Conservation (phyloP, 768 basidiomycete species). For the Porpolomopsis calyptriformis region DNA sequence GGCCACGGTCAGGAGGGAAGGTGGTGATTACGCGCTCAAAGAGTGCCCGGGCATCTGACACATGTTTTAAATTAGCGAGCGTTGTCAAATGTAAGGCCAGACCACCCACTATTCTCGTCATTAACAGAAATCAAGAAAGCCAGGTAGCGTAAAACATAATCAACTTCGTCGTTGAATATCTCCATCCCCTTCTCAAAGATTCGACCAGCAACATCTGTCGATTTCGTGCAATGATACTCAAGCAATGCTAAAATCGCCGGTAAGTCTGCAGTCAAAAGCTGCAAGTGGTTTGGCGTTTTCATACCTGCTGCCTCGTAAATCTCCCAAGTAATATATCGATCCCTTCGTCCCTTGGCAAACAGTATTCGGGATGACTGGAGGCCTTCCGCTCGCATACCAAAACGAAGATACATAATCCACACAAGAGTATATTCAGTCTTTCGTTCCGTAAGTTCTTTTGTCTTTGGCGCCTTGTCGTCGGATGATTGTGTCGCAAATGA, state of each 20-base stretch:
- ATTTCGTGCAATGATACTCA: constrained; percentile 88
- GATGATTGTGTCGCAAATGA: constrained; percentile 41
- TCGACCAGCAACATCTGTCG: constrained; percentile 65
- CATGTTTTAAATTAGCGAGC: constrained; percentile 5
- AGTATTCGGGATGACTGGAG: constrained; percentile 66
- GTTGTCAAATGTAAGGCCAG: not conserved
- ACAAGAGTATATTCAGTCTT: constrained; percentile 67
- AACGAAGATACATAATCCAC: constrained; percentile 90
- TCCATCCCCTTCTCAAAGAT: constrained; percentile 94
- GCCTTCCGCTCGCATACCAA: constrained; percentile 79
- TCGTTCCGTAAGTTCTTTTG: constrained; percentile 46
- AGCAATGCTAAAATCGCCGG: constrained; percentile 56
- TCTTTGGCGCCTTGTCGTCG: constrained; percentile 43
- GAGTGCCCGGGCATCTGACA: constrained; percentile 82
- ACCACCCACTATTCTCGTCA: constrained; percentile 79
- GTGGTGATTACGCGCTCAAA: constrained; percentile 82
- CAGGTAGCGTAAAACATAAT: constrained; percentile 82
- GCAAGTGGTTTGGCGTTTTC: constrained; percentile 16
- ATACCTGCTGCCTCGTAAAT: constrained; percentile 87
- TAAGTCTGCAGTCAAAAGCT: constrained; percentile 3
- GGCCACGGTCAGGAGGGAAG: constrained; percentile 68
- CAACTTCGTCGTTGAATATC: constrained; percentile 67
- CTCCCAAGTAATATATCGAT: constrained; percentile 76
- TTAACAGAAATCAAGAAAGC: constrained; percentile 91
- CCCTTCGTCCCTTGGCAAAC: constrained; percentile 74